Evolutionary conservation across 2,329 filamentous ascomycete species (phyloP).

Genomic region (Eutypa lata): DNA sequence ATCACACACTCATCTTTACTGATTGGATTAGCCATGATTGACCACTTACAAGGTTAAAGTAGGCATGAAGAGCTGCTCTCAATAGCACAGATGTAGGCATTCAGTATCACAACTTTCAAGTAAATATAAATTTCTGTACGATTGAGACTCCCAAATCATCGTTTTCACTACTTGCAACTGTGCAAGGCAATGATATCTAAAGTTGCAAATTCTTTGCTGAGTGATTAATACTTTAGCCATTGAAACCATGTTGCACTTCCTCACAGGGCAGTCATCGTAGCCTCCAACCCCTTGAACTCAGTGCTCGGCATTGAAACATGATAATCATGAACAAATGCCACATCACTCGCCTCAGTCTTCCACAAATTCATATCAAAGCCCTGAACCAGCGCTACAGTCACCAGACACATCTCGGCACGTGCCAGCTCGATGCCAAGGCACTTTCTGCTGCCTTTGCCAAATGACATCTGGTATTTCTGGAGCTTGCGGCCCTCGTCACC

Average conservation of each 20-base stretch:
- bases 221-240: too few species aligned
- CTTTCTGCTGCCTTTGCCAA: conserved; percentile 18
- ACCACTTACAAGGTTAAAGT: too few species aligned
- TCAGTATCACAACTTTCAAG: too few species aligned
- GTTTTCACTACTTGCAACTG: too few species aligned
- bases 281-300: conserved; percentile 17
- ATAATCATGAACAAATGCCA: conserved; percentile 20
- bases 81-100: too few species aligned
- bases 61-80: too few species aligned
- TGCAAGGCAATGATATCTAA: too few species aligned
- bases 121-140: too few species aligned
- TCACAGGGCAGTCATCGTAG: conserved; percentile 14
- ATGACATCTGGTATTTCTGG: conserved; percentile 17
- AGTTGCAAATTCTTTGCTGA: too few species aligned
- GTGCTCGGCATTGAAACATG: conserved; percentile 19
- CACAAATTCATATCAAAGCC: conserved; percentile 19
- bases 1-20: too few species aligned
- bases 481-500: conserved; percentile 14
- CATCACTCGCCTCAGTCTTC: conserved; percentile 18
- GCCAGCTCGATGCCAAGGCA: conserved; percentile 23
- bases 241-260: conserved; percentile 12
- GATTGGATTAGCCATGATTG: too few species aligned
- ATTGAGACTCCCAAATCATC: too few species aligned
- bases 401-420: conserved; percentile 20
- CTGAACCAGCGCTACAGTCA: conserved; percentile 16